A percentile compares a stretch with the other conserved stretches of the same genome.
phyloP scores from a whole-genome alignment of 345 rosid genomes.

The Salix caprea region DNA sequence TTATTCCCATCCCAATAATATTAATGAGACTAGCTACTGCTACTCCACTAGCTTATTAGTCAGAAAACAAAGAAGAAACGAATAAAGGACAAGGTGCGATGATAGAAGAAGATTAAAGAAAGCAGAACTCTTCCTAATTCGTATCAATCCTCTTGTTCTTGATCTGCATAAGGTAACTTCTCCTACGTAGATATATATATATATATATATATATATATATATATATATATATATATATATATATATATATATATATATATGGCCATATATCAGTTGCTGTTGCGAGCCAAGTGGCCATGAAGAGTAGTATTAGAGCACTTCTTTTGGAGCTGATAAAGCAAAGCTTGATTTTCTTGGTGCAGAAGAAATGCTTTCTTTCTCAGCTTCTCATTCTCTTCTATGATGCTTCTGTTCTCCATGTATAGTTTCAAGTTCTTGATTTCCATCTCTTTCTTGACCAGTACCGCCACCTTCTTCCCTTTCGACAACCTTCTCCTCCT shows the following conservation, averaged over 20 bases:
- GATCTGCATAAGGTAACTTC: neutral
- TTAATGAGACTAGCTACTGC: neutral
- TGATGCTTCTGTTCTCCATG: conserved; percentile 62
- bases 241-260: neutral
- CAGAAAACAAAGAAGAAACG: neutral
- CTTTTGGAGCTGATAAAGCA: conserved; percentile 47
- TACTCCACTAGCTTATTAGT: neutral
- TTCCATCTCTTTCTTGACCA: conserved; percentile 35
- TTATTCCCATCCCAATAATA: neutral
- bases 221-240: no score
- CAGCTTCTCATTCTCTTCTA: conserved; percentile 64
- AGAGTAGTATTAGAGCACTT: conserved; percentile 12
- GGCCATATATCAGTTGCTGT: neutral
- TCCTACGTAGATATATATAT: neutral
- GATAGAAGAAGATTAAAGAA: neutral
- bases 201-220: no score
- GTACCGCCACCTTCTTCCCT: conserved; percentile 11
- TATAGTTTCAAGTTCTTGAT: conserved; percentile 58
- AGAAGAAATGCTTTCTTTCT: conserved; percentile 61
- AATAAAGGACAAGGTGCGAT: no score
- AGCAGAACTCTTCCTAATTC: neutral
- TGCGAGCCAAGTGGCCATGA: neutral
- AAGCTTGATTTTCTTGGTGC: conserved; percentile 59
- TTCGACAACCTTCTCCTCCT: conserved; percentile 33
- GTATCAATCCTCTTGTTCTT: neutral